Evolutionary conservation across 768 basidiomycete genomes (phyloP), one percentile per base, ranked within the genome.

Genomic region (Mycena albidolilacea): DNA sequence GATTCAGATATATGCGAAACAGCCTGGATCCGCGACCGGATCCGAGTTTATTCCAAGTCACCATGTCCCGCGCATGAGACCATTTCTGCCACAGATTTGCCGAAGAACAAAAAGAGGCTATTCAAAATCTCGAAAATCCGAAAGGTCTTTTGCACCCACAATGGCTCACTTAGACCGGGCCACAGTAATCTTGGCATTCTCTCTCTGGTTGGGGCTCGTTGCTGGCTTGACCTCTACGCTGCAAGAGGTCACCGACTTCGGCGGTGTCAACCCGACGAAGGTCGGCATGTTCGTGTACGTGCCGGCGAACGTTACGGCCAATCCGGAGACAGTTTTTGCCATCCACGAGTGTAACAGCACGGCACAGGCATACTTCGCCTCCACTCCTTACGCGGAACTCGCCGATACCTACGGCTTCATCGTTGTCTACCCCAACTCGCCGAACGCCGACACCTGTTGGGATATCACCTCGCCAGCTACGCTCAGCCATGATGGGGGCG

Each of bases 331-430:
- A 46, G 85, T 90, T 63, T 84, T 90, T 63, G 89, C 88, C 11
- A 85, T 88, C 46, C 89, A 90, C 77, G 86, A 85, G 72, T 90
- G 90, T 80, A 76, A 80, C 9, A 89, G 87, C 41, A 85, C 87
- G 0, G 90, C 87, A 0, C 85, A 88, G 72, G 87, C 84, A 0
- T 90, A 86, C 80, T 90, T 85, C 83, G 67, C 77, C 3, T 85
- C 87, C 39, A 87, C 89, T 1, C 82, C 84, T 65, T 89, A 85
- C 76, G 87, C 87, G 71, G 84, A 82, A 62, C 83, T 88, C 58
- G 86, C 90, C 1, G 88, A 91, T 73, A 77, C 78, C 41, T 79
- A 85, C 67, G 87, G 85, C 8, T 90, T 82, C 81, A 84, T 90
- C 70, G 87, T 90, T 61, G 84, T 90, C 75, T 90, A 85, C 74